phyloP scores from a whole-genome alignment of 768 basidiomycete species.

The Nidula microcarpa region DNA sequence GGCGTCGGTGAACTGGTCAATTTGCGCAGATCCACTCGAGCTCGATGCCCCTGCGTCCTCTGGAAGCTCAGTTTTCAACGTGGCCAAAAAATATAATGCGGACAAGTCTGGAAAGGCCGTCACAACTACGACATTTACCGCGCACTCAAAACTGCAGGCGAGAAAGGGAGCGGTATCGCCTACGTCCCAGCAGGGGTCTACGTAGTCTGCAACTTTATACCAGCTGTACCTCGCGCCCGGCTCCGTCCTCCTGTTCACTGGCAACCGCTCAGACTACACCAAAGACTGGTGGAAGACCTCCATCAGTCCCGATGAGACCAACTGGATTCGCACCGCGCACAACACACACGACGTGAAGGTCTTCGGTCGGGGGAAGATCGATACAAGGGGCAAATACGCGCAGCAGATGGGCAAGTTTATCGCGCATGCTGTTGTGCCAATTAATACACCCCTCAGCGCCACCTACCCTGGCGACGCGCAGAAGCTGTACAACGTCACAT shows the following conservation, averaged over 20 bases:
- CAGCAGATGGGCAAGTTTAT: conserved; percentile 8
- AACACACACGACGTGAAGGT: conserved; percentile 6
- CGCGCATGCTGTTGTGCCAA: conserved; percentile 7
- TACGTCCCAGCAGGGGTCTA: background rate
- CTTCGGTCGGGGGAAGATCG: conserved; percentile 6
- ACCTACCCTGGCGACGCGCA: no score
- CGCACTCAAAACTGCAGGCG: background rate
- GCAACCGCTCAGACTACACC: conserved; percentile 5
- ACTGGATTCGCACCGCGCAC: conserved; percentile 7
- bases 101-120: background rate
- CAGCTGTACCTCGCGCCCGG: conserved; percentile 4
- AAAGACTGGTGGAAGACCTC: conserved; percentile 6
- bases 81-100: background rate
- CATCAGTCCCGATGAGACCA: conserved; percentile 2
- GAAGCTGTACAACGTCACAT: background rate
- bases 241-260: conserved; percentile 4
- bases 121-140: background rate
- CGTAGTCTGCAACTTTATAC: background rate
- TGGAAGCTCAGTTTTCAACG: background rate
- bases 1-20: conserved; percentile 5
- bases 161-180: background rate
- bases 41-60: background rate
- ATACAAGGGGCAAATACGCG: conserved; percentile 2
- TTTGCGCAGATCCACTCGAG: conserved; percentile 3
- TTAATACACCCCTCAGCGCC: conserved; percentile 5